Conservation (phyloP, 768 basidiomycete species). For the Xerocomus spinulosus region DNA sequence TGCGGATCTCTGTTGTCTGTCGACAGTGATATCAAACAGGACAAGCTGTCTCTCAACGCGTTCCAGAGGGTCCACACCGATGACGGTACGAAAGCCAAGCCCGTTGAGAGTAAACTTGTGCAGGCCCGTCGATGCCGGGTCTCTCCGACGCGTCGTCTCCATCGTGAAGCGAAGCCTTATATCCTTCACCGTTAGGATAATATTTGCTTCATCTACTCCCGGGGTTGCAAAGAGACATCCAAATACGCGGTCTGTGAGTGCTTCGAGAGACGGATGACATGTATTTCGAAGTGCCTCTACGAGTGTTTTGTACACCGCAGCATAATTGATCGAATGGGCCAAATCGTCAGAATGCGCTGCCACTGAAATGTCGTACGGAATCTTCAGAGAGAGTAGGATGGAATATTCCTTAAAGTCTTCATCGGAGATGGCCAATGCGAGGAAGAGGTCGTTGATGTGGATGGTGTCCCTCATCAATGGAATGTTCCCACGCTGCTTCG, state of each 20-base stretch:
- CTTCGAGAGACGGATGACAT: conserved; percentile 42
- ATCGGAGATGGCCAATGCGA: conserved; percentile 37
- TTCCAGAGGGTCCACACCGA: conserved; percentile 69
- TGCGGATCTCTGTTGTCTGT: neutral
- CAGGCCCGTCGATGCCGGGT: conserved; percentile 13
- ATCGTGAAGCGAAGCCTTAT: conserved; percentile 42
- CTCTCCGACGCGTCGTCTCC: conserved; percentile 31
- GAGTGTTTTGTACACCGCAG: conserved; percentile 34
- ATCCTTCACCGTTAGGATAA: conserved; percentile 48
- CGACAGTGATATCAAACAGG: conserved; percentile 44
- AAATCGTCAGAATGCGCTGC: conserved; percentile 54
- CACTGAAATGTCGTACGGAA: conserved; percentile 46
- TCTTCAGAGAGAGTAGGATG: conserved; percentile 46
- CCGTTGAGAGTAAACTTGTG: conserved; percentile 29
- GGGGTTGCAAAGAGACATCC: conserved; percentile 35
- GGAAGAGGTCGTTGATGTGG: conserved; percentile 45
- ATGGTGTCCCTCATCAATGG: conserved; percentile 38
- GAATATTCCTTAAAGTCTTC: conserved; percentile 43
- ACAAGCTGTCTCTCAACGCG: conserved; percentile 60
- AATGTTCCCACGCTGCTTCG: too few species aligned
- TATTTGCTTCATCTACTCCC: conserved; percentile 33
- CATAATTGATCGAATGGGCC: conserved; percentile 59
- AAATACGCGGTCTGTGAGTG: conserved; percentile 41
- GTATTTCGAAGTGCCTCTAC: conserved; percentile 20
- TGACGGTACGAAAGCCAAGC: conserved; percentile 49